Percentiles rank a stretch among this genome's conserved stretches.
These are phyloP conservation scores for Chlamydomonas sp. DNA, from an alignment of 139 green algal species.

Conservation along the genomic window DNA sequence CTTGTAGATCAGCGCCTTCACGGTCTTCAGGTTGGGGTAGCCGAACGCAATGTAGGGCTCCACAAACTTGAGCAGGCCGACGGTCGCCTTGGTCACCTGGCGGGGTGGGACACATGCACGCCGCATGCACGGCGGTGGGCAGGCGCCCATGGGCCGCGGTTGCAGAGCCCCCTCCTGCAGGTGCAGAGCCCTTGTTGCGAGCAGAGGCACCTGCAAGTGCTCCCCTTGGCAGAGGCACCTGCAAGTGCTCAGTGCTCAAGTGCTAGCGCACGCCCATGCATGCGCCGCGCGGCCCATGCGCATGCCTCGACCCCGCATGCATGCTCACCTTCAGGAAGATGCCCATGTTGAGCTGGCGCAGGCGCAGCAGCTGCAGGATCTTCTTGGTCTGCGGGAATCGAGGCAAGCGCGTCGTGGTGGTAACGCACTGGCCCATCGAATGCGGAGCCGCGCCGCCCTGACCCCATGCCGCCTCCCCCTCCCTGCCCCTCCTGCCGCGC, in stretches of 20 bases:
- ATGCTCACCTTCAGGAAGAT: conserved; percentile 86
- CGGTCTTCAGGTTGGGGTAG: conserved; percentile 97
- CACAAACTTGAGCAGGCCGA: conserved; percentile 92
- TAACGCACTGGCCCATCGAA: background rate
- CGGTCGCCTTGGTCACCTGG: conserved; percentile 95
- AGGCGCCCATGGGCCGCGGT: too few species aligned
- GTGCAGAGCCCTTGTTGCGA: too few species aligned
- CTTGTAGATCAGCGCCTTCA: conserved; percentile 98
- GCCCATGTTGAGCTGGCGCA: conserved; percentile 96
- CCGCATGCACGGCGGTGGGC: too few species aligned
- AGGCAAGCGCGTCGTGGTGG: background rate
- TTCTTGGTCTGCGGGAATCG: conserved; percentile 89
- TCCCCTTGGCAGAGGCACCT: too few species aligned
- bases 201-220: too few species aligned
- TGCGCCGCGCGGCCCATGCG: too few species aligned
- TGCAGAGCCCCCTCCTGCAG: too few species aligned
- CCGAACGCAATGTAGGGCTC: conserved; percentile 98
- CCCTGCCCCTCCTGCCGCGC: background rate
- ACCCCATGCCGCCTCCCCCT: background rate
- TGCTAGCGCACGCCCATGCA: too few species aligned
- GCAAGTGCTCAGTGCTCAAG: too few species aligned
- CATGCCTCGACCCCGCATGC: too few species aligned
- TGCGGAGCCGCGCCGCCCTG: too few species aligned
- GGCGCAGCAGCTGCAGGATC: conserved; percentile 95
- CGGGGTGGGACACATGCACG: background rate